These are phyloP conservation scores for Colletotrichum echinochloae DNA, from an alignment of 2,329 filamentous ascomycete genomes.

Conservation along the genomic window DNA sequence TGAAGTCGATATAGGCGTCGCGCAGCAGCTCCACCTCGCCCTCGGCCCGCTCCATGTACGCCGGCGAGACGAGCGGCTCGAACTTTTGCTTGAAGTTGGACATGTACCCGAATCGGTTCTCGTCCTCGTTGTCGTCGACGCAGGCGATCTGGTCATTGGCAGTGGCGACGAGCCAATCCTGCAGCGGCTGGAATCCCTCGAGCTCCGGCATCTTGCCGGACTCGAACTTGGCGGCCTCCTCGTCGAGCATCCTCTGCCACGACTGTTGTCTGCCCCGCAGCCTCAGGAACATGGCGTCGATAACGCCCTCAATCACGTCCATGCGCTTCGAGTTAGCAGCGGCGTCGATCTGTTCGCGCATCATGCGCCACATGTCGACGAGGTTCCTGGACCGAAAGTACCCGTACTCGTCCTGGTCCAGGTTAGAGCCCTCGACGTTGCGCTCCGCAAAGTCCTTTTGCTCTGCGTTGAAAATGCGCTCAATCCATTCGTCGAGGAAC, in stretches of 20 bases:
- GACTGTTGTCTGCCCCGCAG: conserved; percentile 84
- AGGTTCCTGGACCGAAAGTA: conserved; percentile 93
- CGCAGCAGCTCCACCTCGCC: conserved; percentile 80
- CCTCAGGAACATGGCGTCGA: conserved; percentile 94
- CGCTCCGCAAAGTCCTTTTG: conserved; percentile 83
- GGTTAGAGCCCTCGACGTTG: conserved; percentile 77
- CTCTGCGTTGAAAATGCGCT: conserved; percentile 88
- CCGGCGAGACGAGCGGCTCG: conserved; percentile 81
- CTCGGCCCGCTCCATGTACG: conserved; percentile 81
- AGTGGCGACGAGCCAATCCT: conserved; percentile 96
- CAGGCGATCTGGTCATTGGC: conserved; percentile 99
- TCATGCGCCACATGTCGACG: conserved; percentile 97
- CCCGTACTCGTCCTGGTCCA: conserved; percentile 89
- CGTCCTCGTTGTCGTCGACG: conserved; percentile 90
- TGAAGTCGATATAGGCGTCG: conserved; percentile 94
- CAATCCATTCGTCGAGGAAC: conserved; percentile 97
- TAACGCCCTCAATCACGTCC: conserved; percentile 93
- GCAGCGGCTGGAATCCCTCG: conserved; percentile 80
- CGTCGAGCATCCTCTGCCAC: conserved; percentile 90
- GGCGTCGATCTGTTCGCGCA: conserved; percentile 90
- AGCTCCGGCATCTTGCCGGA: conserved; percentile 64
- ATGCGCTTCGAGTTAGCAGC: conserved; percentile 86
- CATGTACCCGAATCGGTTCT: conserved; percentile 82
- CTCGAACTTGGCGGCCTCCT: conserved; percentile 83
- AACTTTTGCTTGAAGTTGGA: conserved; percentile 88